Percentiles rank a stretch among this genome's conserved stretches.
These are phyloP conservation scores for sorghum (Sorghum bicolor) DNA, from an alignment of 176 grass and related monocot genomes.

Conservation along the genomic window Sorghum_bicolor_NCBIv3 NC_012877.2:59711501-59712000, in stretches of 20 bases:
- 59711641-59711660: neutral
- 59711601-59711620: no score
- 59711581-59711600: no score
- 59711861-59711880: neutral
- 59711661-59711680: neutral
- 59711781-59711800: neutral
- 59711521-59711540: no score
- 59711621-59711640: neutral
- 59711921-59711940: neutral
- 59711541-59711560: no score
- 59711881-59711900: neutral
- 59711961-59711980: neutral
- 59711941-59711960: neutral
- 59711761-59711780: neutral
- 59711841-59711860: neutral
- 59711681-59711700: neutral
- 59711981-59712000: neutral
- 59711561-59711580: no score
- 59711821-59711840: neutral
- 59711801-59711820: neutral
- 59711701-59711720: neutral
- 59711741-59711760: neutral
- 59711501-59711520: no score
- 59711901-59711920: neutral
- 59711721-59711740: neutral